Evolutionary conservation across 1,284 basidiomycete genomes (phyloP).

Genomic region (Ustilago loliicola): DNA sequence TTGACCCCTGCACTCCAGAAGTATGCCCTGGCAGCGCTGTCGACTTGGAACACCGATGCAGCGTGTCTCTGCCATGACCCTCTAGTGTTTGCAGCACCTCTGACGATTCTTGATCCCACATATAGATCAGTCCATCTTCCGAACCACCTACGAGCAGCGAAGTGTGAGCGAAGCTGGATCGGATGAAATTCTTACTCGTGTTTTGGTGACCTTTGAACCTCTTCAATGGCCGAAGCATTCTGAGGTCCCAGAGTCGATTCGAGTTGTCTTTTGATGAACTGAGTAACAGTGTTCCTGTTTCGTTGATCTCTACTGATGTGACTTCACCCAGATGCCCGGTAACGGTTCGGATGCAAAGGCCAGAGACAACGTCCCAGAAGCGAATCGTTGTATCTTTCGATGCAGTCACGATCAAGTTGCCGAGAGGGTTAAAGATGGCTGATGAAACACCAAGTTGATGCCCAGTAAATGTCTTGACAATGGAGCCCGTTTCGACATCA

Average conservation of each 20-base stretch:
- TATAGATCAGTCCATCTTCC: slow-evolving; percentile 71
- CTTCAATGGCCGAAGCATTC: slow-evolving; percentile 69
- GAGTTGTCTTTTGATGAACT: slow-evolving; percentile 74
- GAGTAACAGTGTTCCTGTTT: slow-evolving; percentile 72
- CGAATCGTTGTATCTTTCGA: slow-evolving; percentile 73
- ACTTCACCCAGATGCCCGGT: slow-evolving; percentile 73
- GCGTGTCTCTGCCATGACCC: slow-evolving; percentile 58
- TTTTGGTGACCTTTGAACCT: slow-evolving; percentile 74
- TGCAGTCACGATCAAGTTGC: slow-evolving; percentile 72
- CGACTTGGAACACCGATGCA: slow-evolving; percentile 8
- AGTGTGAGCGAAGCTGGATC: slow-evolving; percentile 71
- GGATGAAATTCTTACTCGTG: slow-evolving; percentile 73
- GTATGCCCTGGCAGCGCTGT: neutral
- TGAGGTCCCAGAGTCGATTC: slow-evolving; percentile 67
- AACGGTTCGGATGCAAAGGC: slow-evolving; percentile 72
- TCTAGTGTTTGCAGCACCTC: slow-evolving; percentile 69
- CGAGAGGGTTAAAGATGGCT: slow-evolving; percentile 72
- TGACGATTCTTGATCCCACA: slow-evolving; percentile 69
- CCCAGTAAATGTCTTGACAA: slow-evolving; percentile 73
- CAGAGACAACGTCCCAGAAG: slow-evolving; percentile 73
- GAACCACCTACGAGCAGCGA: slow-evolving; percentile 72
- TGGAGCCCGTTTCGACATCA: slow-evolving; percentile 72
- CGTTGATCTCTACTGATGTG: slow-evolving; percentile 73
- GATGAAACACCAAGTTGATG: slow-evolving; percentile 72
- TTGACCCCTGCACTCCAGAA: neutral